Percentiles rank a stretch among this genome's conserved stretches.
Conservation (phyloP, 805 yeast species). For the Teunomyces tritomae region DNA sequence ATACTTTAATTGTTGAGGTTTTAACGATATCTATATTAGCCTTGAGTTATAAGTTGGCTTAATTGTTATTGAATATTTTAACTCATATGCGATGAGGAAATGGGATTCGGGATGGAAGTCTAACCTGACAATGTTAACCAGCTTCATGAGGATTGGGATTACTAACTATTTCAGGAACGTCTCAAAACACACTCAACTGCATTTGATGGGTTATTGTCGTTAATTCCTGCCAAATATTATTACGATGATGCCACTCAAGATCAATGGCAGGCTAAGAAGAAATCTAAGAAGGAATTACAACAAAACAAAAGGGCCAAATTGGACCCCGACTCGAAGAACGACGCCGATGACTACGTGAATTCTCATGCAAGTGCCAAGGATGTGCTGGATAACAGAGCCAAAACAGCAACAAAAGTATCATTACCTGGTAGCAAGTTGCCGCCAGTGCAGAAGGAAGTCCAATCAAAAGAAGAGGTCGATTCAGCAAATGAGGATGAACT, state of each 20-base stretch:
- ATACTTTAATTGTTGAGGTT: neutral
- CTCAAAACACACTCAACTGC: constrained; percentile 76
- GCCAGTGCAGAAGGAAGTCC: constrained; percentile 14
- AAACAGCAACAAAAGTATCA: constrained; percentile 49
- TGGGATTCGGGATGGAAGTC: too few relatives aligned
- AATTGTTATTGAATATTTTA: too few relatives aligned
- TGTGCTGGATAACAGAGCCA: constrained; percentile 53
- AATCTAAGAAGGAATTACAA: constrained; percentile 60
- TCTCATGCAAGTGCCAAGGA: constrained; percentile 56
- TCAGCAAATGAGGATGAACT: constrained; percentile 13
- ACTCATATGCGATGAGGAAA: too few relatives aligned
- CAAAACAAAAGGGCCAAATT: constrained; percentile 67
- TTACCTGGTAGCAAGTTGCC: constrained; percentile 28
- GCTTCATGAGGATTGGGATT: neutral
- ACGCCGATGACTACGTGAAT: constrained; percentile 41
- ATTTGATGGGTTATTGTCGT: constrained; percentile 82
- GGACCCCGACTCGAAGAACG: constrained; percentile 58
- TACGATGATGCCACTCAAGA: constrained; percentile 86
- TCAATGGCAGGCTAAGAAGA: constrained; percentile 88
- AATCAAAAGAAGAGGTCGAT: constrained; percentile 15
- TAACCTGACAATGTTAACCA: neutral
- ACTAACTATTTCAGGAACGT: constrained; percentile 55
- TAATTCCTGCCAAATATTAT: constrained; percentile 92
- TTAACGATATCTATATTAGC: neutral
- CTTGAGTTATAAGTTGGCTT: neutral